Evolutionary conservation across 129 eudicot genomes (phyloP).

Genomic region (sunflower (Helianthus annuus)): HanXRQr2.0-SUNRISE NC_035435.2:167830468-167830967

Average conservation of each 20-base stretch:
- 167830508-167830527: slow-evolving; percentile 74
- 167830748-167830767: not conserved
- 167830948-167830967: too few species aligned
- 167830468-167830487: slow-evolving; percentile 45
- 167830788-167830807: slow-evolving; percentile 22
- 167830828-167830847: not conserved
- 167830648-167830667: slow-evolving; percentile 22
- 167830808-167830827: slow-evolving; percentile 12
- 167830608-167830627: slow-evolving; percentile 10
- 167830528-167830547: slow-evolving; percentile 59
- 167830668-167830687: slow-evolving; percentile 22
- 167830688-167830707: slow-evolving; percentile 11
- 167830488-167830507: slow-evolving; percentile 72
- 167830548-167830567: slow-evolving; percentile 54
- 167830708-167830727: not conserved
- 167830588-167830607: slow-evolving; percentile 42
- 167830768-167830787: slow-evolving; percentile 10
- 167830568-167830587: slow-evolving; percentile 46
- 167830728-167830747: slow-evolving; percentile 10
- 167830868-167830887: too few species aligned
- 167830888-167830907: too few species aligned
- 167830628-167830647: slow-evolving; percentile 20
- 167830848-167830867: too few species aligned
- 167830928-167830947: too few species aligned
- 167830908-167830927: too few species aligned